A percentile compares a stretch with the other conserved stretches of the same genome.
phyloP scores from a whole-genome alignment of 1,284 basidiomycete species.

The Puccinia horiana region DNA sequence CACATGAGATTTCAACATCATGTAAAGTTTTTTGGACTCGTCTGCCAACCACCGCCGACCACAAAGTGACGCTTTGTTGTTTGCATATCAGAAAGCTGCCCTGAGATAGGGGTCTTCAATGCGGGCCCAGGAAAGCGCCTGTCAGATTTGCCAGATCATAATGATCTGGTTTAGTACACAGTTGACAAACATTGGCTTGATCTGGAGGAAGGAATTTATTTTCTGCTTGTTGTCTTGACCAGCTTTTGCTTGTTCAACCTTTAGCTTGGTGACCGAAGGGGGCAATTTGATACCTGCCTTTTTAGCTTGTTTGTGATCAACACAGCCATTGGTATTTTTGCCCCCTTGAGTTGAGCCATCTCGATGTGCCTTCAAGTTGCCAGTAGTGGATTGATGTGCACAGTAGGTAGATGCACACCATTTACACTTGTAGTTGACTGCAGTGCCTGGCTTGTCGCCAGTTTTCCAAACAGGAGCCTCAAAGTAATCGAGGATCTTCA shows the following conservation, averaged over 20 bases:
- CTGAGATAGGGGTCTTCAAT: no score
- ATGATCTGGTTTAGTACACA: background rate
- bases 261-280: no score
- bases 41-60: background rate
- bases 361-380: background rate
- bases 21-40: background rate
- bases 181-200: background rate
- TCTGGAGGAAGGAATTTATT: background rate
- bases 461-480: background rate
- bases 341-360: background rate
- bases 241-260: background rate
- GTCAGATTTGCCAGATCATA: slow-evolving; percentile 1
- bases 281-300: no score
- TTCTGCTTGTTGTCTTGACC: background rate
- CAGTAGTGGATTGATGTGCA: background rate
- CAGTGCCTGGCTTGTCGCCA: background rate
- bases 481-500: background rate
- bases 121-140: background rate
- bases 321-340: slow-evolving; percentile 2
- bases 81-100: slow-evolving; percentile 10
- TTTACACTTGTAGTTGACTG: background rate
- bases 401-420: background rate
- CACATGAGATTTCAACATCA: background rate
- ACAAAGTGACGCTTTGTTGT: background rate
- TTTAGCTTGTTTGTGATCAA: no score